phyloP scores from a whole-genome alignment of 2,329 filamentous ascomycete genomes.

The Colletotrichum australisinense region DNA sequence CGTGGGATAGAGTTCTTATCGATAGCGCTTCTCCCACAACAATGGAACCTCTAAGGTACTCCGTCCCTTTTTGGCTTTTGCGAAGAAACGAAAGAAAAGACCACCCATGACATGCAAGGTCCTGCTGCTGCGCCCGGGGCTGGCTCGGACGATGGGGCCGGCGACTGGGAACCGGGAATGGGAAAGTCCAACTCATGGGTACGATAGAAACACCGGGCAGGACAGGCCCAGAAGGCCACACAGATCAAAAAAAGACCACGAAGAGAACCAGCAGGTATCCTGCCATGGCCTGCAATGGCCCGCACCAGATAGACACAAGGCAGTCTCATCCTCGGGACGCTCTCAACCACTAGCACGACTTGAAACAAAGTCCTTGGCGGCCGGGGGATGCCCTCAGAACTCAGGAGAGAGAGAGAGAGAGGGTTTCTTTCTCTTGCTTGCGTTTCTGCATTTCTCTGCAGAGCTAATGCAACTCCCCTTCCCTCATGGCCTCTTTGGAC shows the following conservation, averaged over 20 bases:
- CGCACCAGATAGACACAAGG: constrained; percentile 13
- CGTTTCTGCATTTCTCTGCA: background rate
- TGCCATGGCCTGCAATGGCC: background rate
- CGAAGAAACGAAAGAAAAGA: background rate
- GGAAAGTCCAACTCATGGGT: background rate
- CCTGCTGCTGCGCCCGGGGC: background rate
- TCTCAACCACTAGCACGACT: constrained; percentile 20
- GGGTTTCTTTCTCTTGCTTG: background rate
- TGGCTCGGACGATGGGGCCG: constrained; percentile 20
- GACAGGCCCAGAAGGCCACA: background rate
- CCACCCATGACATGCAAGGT: background rate
- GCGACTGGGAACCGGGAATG: background rate
- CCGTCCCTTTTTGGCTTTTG: background rate
- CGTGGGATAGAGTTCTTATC: constrained; percentile 13
- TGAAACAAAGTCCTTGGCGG: constrained; percentile 25
- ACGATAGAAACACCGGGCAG: background rate
- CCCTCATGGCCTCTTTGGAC: background rate
- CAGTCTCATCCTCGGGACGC: constrained; percentile 25
- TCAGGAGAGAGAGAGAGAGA: too few species aligned
- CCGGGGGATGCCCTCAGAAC: too few species aligned
- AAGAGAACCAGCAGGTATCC: background rate
- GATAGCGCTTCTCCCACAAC: constrained; percentile 33
- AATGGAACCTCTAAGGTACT: background rate
- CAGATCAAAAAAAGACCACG: background rate
- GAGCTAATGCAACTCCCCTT: background rate